Base-by-base conservation (phyloP, 257 asterid species). In the Rauvolfia tetraphylla region DNA sequence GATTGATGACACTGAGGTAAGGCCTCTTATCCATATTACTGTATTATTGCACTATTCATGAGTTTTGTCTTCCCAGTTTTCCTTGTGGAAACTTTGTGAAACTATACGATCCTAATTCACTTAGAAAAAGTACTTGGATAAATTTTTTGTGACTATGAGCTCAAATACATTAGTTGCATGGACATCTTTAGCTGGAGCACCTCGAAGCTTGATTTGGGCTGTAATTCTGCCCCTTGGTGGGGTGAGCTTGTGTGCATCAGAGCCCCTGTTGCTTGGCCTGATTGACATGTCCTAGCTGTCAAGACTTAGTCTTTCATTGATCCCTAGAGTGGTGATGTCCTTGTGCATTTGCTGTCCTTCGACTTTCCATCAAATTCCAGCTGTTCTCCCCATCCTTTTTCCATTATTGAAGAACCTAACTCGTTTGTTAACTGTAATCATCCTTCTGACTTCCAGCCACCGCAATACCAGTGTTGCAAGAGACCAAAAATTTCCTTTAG, bases 1-100 rank as follows among this genome's bases (percentile, higher is more conserved):
- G 83, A 83, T 90, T 31, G 96, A 93, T 72, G 97, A 93, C 78
- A 87, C 91, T n/a, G 91, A 87, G 98, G 98, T 90, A 84, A 74
- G 53, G 58, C 38, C 17, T 34, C 54, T 53, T 7, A 22, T 38
- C 39, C 18, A 22, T 75, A 20, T 41, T 41, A 20, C 14, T 17
- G 12, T 62, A 34, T 36, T 36, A 11, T 9, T 62, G 39, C 36
- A 42, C 39, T 14, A 44, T 25, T n/a, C 11, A 17, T 31, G 9
- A 25, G 36, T 10, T 14, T 12, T n/a, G 18, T 13, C 2, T 4
- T 14, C 1, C 12, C 57, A 31, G 17, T 42, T 70, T 7, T 44
- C 0, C 46, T 68, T 38, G 15, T 22, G 18, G 72, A 36, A 65
- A 38, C 22, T 66, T 17, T 8, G 44, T 22, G 44, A 36, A 65